Evolutionary conservation across 179 eudicot species (phyloP).

Genomic region (Carnegiea gigantea): DNA sequence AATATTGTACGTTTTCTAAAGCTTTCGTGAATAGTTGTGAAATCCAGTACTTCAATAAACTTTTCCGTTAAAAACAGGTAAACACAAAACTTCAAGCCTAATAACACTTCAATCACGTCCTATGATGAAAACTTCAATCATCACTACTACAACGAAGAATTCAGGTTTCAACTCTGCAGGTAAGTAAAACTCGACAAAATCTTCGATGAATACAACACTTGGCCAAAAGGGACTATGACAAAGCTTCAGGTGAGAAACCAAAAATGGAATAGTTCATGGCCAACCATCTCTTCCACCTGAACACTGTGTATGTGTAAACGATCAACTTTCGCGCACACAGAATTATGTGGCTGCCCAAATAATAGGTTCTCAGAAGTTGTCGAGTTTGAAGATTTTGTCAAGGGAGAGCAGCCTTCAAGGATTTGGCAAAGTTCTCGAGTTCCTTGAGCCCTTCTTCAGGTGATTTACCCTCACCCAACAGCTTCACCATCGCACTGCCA

Average conservation of each 20-base stretch:
- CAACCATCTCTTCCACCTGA: not conserved
- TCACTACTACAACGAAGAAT: not conserved
- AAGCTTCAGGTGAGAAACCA: not conserved
- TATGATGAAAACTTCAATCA: not conserved
- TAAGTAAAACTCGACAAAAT: not conserved
- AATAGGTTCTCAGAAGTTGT: not conserved
- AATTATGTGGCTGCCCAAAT: conserved; percentile 1
- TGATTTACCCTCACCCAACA: conserved; percentile 74
- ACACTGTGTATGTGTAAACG: not conserved
- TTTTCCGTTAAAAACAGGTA: too few relatives aligned
- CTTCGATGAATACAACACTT: not conserved
- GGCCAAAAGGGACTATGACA: not conserved
- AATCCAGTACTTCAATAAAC: too few relatives aligned
- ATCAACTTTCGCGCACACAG: conserved; percentile 2
- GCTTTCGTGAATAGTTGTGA: too few relatives aligned
- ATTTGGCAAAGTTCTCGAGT: conserved; percentile 57
- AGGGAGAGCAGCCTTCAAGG: conserved; percentile 59
- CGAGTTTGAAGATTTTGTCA: conserved; percentile 20
- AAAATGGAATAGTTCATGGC: not conserved
- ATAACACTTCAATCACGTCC: too few relatives aligned
- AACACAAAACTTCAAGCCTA: too few relatives aligned
- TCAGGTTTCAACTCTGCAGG: not conserved
- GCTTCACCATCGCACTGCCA: conserved; percentile 84
- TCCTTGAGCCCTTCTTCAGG: conserved; percentile 86
- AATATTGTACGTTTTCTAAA: too few relatives aligned